Evolutionary conservation across 495 filamentous ascomycete genomes (phyloP).

Genomic region (Lophiotrema nucula): DNA sequence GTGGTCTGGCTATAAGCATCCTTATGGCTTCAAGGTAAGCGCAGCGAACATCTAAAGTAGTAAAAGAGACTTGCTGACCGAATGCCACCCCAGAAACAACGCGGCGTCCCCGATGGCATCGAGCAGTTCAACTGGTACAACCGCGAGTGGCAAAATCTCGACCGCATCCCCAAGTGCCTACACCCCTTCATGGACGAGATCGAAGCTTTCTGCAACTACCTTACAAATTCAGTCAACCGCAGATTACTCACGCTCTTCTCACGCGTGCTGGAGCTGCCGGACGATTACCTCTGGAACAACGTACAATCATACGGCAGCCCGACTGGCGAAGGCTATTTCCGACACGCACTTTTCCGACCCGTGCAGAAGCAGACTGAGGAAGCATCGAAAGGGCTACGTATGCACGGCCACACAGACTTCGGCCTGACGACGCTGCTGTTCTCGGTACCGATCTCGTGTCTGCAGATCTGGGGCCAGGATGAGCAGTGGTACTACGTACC

Average conservation of each 20-base stretch:
- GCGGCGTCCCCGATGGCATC: conserved; percentile 44
- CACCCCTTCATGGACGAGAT: conserved; percentile 51
- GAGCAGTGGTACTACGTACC: conserved; percentile 48
- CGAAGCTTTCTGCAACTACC: conserved; percentile 46
- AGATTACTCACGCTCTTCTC: conserved; percentile 48
- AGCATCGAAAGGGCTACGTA: conserved; percentile 41
- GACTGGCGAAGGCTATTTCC: conserved; percentile 50
- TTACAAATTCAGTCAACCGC: conserved; percentile 48
- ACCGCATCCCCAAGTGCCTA: conserved; percentile 43
- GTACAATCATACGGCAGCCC: conserved; percentile 49
- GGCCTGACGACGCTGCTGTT: conserved; percentile 48
- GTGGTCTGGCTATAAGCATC: conserved; percentile 46
- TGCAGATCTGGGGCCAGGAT: conserved; percentile 48
- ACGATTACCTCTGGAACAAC: conserved; percentile 49
- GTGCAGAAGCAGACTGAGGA: conserved; percentile 35
- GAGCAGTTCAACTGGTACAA: conserved; percentile 53
- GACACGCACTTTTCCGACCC: conserved; percentile 48
- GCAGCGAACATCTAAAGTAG: conserved; percentile 1
- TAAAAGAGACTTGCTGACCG: neutral
- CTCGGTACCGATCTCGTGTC: conserved; percentile 45
- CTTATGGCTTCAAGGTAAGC: conserved; percentile 43
- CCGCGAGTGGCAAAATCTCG: conserved; percentile 41
- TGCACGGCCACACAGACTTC: conserved; percentile 51
- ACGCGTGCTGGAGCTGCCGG: conserved; percentile 48
- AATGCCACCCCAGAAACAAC: neutral